These are phyloP conservation scores for Botryotinia narcissicola DNA, from an alignment of 2,329 filamentous ascomycete species.

Conservation along the genomic window DNA sequence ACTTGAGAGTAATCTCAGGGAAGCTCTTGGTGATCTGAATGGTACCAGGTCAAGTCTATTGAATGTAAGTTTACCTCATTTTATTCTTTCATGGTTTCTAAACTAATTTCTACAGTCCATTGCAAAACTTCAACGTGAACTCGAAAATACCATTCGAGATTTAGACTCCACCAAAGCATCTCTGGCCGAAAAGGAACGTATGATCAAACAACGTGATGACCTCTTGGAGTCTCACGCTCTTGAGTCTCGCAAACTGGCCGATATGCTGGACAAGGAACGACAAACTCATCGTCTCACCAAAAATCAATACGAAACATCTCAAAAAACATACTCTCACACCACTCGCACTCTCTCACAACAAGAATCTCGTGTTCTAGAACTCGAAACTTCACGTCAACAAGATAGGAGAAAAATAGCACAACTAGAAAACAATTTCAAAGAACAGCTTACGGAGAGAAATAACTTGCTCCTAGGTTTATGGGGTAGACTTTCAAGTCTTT, in stretches of 20 bases:
- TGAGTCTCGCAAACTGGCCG: constrained; percentile 78
- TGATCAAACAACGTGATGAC: constrained; percentile 84
- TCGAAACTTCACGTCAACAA: constrained; percentile 74
- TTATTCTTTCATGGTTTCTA: constrained; percentile 20
- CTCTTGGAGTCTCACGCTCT: constrained; percentile 86
- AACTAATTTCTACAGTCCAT: constrained; percentile 59
- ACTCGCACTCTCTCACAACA: constrained; percentile 82
- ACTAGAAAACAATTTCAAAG: constrained; percentile 77
- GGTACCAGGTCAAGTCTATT: constrained; percentile 83
- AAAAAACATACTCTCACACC: constrained; percentile 83
- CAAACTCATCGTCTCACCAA: constrained; percentile 82
- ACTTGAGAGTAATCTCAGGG: constrained; percentile 82
- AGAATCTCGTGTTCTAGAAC: constrained; percentile 78
- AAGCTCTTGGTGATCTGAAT: constrained; percentile 82
- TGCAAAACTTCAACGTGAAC: constrained; percentile 80
- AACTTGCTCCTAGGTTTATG: constrained; percentile 83
- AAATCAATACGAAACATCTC: constrained; percentile 80
- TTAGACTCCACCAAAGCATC: constrained; percentile 75
- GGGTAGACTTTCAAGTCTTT: constrained; percentile 82
- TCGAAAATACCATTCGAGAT: constrained; percentile 79
- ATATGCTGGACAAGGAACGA: constrained; percentile 89
- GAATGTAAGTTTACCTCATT: constrained; percentile 52
- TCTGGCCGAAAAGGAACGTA: constrained; percentile 83
- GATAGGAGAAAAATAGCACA: constrained; percentile 72
- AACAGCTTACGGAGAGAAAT: constrained; percentile 87